Conservation (phyloP, 257 asterid genomes). For the Nicotiana benthamiana region DNA sequence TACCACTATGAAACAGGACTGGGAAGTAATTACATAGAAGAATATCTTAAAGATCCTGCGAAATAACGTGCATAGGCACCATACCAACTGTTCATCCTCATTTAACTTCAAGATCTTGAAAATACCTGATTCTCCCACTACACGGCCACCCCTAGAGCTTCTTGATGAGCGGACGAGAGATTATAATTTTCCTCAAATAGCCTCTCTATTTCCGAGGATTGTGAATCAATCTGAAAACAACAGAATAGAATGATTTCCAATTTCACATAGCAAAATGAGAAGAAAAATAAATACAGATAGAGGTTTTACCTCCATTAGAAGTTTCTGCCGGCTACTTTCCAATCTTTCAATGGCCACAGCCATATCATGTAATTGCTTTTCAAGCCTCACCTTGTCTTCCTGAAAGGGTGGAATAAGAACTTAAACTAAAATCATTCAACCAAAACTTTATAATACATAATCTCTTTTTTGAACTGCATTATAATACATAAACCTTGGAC, state of each 20-base stretch:
- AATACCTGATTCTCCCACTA: slow-evolving; percentile 92
- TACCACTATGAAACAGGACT: background rate
- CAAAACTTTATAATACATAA: background rate
- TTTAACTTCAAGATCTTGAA: slow-evolving; percentile 1
- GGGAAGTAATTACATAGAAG: background rate
- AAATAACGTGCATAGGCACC: background rate
- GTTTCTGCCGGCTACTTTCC: slow-evolving; percentile 89
- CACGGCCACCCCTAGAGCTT: slow-evolving; percentile 54
- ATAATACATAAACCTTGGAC: background rate
- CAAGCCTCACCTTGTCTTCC: slow-evolving; percentile 88
- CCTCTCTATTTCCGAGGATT: slow-evolving; percentile 89
- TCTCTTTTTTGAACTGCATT: too few relatives aligned
- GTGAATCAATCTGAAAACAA: slow-evolving; percentile 77
- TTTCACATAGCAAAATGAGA: slow-evolving; percentile 1
- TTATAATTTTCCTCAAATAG: slow-evolving; percentile 79
- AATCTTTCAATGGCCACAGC: slow-evolving; percentile 85
- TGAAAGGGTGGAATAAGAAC: slow-evolving; percentile 17
- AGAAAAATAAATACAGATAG: background rate
- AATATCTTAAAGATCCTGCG: background rate
- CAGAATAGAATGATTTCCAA: slow-evolving; percentile 12
- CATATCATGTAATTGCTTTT: slow-evolving; percentile 92
- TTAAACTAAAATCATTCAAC: background rate
- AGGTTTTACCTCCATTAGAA: slow-evolving; percentile 63
- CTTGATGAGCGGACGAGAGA: slow-evolving; percentile 75
- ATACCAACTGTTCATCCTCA: background rate